phyloP scores from a whole-genome alignment of 2,329 filamentous ascomycete species.

The Trichoderma sp. region DNA sequence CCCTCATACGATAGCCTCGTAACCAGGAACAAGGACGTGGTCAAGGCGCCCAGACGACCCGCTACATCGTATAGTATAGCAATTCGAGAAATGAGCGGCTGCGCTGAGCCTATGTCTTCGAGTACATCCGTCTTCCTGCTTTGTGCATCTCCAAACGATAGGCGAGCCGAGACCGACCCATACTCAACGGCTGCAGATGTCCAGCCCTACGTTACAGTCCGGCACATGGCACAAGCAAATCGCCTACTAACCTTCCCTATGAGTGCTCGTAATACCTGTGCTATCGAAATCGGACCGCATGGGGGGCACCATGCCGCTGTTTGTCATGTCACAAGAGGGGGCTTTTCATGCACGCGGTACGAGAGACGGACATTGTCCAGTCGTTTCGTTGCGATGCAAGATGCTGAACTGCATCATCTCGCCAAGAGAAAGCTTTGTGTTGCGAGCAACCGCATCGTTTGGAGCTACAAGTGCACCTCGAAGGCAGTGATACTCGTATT shows the following conservation, averaged over 20 bases:
- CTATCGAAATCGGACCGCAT: background rate
- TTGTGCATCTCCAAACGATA: background rate
- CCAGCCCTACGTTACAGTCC: conserved; percentile 17
- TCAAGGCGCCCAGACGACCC: background rate
- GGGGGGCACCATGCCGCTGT: background rate
- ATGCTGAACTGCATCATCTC: background rate
- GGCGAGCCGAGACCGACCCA: conserved; percentile 4
- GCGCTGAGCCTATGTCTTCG: background rate
- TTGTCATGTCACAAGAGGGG: background rate
- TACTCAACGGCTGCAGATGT: background rate
- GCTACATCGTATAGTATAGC: background rate
- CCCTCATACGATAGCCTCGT: background rate
- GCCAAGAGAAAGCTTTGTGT: conserved; percentile 10
- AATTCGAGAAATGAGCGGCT: too few species aligned
- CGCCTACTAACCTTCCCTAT: background rate
- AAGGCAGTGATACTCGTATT: background rate
- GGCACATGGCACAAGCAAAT: conserved; percentile 1
- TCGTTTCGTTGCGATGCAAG: background rate
- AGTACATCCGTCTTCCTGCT: background rate
- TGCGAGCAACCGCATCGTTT: background rate
- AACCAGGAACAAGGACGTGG: background rate
- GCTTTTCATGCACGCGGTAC: background rate
- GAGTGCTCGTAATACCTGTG: background rate
- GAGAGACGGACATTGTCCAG: background rate
- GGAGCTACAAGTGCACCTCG: background rate